These are phyloP conservation scores for Pseudocercospora vitis DNA, from an alignment of 2,329 filamentous ascomycete species.

Conservation along the genomic window DNA sequence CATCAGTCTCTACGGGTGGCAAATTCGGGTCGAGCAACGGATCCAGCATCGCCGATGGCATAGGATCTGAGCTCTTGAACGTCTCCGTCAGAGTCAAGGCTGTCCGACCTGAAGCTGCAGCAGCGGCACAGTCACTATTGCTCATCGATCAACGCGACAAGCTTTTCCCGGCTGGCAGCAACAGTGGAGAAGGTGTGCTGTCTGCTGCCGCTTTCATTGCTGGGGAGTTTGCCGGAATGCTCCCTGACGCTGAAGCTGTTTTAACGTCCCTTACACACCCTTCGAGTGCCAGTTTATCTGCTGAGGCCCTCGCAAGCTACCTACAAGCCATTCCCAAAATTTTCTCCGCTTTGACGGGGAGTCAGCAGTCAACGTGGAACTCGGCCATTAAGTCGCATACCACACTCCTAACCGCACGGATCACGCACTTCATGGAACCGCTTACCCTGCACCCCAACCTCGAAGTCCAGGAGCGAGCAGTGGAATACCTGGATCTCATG, in stretches of 20 bases:
- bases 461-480: constrained; percentile 91
- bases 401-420: constrained; percentile 74
- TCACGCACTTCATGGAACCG: constrained; percentile 78
- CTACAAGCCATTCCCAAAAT: constrained; percentile 85
- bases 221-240: constrained; percentile 78
- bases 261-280: constrained; percentile 73
- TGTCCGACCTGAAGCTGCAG: constrained; percentile 75
- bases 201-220: constrained; percentile 79
- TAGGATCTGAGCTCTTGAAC: constrained; percentile 84
- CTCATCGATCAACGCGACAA: constrained; percentile 61
- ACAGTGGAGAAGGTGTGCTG: constrained; percentile 62
- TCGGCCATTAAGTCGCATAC: constrained; percentile 70
- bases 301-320: constrained; percentile 72
- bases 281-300: constrained; percentile 57
- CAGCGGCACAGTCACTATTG: constrained; percentile 75
- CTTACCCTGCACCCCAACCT: constrained; percentile 79
- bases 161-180: constrained; percentile 54
- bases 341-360: constrained; percentile 69
- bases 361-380: constrained; percentile 68
- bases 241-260: constrained; percentile 69
- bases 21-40: constrained; percentile 22
- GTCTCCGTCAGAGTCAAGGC: constrained; percentile 88
- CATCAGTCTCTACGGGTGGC: constrained; percentile 28
- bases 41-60: constrained; percentile 61
- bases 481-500: constrained; percentile 87